phyloP scores from a whole-genome alignment of 148 eudicot species.

The Camellia granthamiana region DNA sequence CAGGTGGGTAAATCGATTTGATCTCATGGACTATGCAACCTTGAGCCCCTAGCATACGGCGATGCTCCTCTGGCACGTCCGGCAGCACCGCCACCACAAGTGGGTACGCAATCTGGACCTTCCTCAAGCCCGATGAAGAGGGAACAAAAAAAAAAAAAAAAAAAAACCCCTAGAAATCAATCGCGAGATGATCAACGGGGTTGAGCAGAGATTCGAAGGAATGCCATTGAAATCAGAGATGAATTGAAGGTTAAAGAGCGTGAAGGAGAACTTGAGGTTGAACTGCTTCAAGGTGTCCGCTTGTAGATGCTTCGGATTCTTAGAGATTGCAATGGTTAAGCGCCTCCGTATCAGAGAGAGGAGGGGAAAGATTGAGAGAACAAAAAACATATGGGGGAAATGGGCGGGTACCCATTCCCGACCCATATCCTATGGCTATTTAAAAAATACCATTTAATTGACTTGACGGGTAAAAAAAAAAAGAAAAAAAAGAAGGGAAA shows the following conservation, averaged over 20 bases:
- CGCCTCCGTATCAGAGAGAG: no score
- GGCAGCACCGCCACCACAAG: conserved; percentile 46
- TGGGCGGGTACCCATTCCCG: no score
- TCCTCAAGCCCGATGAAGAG: conserved; percentile 44
- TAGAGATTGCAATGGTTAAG: neutral
- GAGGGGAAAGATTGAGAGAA: no score
- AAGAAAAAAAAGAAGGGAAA: no score
- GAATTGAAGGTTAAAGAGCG: neutral
- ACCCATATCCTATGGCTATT: no score
- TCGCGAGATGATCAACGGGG: neutral
- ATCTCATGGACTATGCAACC: conserved; percentile 74
- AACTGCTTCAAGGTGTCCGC: neutral
- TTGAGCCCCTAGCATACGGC: conserved; percentile 53
- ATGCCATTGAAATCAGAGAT: neutral
- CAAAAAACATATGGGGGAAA: no score
- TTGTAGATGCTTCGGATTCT: neutral
- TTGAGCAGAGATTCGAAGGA: neutral
- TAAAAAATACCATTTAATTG: no score
- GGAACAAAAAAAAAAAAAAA: no score
- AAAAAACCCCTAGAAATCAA: neutral
- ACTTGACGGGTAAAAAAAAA: no score
- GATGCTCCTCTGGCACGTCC: conserved; percentile 82
- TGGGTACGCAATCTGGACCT: neutral
- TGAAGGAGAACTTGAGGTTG: neutral
- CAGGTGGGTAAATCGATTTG: conserved; percentile 64